phyloP scores from a whole-genome alignment of 2,329 filamentous ascomycete species.

The Chrysoporthe puriensis region DNA sequence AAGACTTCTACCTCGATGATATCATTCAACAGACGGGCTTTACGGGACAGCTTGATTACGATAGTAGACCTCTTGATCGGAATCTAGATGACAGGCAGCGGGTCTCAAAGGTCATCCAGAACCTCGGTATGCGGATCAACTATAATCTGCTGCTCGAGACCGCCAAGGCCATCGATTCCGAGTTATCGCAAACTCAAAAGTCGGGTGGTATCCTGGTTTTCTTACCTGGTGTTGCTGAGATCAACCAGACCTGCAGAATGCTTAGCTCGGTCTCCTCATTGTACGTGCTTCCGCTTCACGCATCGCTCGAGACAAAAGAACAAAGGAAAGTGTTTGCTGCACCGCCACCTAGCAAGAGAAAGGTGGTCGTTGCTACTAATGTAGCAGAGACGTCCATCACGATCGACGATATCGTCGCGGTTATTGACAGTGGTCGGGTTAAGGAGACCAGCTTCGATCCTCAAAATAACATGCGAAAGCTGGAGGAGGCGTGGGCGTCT shows the following conservation, averaged over 20 bases:
- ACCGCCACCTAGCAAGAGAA: conserved; percentile 79
- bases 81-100: conserved; percentile 33
- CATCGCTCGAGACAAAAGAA: conserved; percentile 84
- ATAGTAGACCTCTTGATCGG: conserved; percentile 52
- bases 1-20: conserved; percentile 89
- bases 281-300: conserved; percentile 86
- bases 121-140: conserved; percentile 82
- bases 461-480: conserved; percentile 88
- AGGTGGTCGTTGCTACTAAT: conserved; percentile 93
- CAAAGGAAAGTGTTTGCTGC: conserved; percentile 84
- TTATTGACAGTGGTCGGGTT: conserved; percentile 92
- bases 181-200: conserved; percentile 66
- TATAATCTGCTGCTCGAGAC: conserved; percentile 84
- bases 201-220: conserved; percentile 95
- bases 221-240: conserved; percentile 88
- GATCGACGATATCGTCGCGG: conserved; percentile 94
- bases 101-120: conserved; percentile 73
- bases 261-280: conserved; percentile 65
- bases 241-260: conserved; percentile 75
- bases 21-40: conserved; percentile 81
- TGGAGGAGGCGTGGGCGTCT: conserved; percentile 95
- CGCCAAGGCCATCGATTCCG: conserved; percentile 78
- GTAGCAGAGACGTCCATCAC: conserved; percentile 98
- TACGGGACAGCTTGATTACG: conserved; percentile 49
- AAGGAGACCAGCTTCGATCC: conserved; percentile 97